These are phyloP conservation scores for Phytophthora pisi DNA, from an alignment of 352 stramenopile species.

Conservation along the genomic window DNA sequence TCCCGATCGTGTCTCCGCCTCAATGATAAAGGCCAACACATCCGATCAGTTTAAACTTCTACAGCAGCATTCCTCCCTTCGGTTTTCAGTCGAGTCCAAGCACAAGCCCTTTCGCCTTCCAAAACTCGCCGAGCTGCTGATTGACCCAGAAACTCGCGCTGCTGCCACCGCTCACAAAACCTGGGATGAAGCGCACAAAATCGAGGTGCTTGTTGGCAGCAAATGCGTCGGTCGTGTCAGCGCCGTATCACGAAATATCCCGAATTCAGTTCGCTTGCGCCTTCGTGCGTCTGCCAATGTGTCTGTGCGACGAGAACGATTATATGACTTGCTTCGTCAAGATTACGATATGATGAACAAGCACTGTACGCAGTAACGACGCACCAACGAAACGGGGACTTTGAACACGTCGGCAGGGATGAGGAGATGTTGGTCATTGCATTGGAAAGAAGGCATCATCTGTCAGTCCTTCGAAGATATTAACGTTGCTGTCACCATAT, in stretches of 20 bases:
- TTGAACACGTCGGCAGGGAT: slow-evolving; percentile 33
- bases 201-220: slow-evolving; percentile 65
- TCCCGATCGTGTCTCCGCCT: slow-evolving; percentile 5
- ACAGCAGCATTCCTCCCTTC: slow-evolving; percentile 19
- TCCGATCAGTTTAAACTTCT: slow-evolving; percentile 2
- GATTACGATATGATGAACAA: slow-evolving; percentile 53
- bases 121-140: slow-evolving; percentile 47
- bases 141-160: slow-evolving; percentile 55
- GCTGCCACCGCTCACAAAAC: slow-evolving; percentile 26
- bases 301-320: slow-evolving; percentile 53
- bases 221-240: slow-evolving; percentile 63
- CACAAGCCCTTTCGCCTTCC: slow-evolving; percentile 26
- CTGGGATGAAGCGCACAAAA: slow-evolving; percentile 67
- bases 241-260: slow-evolving; percentile 54
- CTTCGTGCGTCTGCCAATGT: slow-evolving; percentile 50
- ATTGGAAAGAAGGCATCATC: slow-evolving; percentile 80
- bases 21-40: not conserved
- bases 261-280: slow-evolving; percentile 50
- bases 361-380: slow-evolving; percentile 33
- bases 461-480: slow-evolving; percentile 79
- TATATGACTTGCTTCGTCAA: slow-evolving; percentile 55
- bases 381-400: slow-evolving; percentile 26
- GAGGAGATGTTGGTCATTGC: slow-evolving; percentile 47
- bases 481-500: slow-evolving; percentile 60
- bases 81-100: slow-evolving; percentile 5